phyloP scores from a whole-genome alignment of 1,284 basidiomycete species.

The Fomitopsis betulina region DNA sequence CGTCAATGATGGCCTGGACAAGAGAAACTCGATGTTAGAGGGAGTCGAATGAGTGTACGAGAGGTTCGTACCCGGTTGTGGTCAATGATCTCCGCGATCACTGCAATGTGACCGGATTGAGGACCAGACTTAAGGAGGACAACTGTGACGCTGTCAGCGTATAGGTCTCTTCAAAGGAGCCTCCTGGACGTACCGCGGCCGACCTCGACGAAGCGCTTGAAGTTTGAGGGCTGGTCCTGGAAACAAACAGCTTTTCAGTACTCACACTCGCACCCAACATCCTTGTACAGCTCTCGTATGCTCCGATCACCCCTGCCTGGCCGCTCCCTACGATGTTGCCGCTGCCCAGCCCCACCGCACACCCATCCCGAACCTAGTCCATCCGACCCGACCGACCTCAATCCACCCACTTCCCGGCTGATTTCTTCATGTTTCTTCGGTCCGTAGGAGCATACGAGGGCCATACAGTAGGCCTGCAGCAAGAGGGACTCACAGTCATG shows the following conservation, averaged over 20 bases:
- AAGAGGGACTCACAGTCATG: constrained; percentile 25
- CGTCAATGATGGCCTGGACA: constrained; percentile 89
- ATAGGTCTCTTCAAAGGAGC: not conserved
- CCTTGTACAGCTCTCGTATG: not conserved
- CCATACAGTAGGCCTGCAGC: constrained; percentile 6
- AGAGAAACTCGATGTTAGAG: not conserved
- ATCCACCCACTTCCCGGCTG: constrained; percentile 19
- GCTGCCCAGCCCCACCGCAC: constrained; percentile 4
- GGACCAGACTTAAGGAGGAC: constrained; percentile 94
- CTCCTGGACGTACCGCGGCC: constrained; percentile 66
- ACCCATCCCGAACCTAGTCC: constrained; percentile 9
- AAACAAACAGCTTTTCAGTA: constrained; percentile 9
- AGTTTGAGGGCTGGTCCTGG: constrained; percentile 68
- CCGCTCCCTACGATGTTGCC: not conserved
- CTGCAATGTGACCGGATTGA: constrained; percentile 85
- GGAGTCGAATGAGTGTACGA: not conserved
- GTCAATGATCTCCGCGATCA: constrained; percentile 97
- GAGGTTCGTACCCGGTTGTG: constrained; percentile 88
- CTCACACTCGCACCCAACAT: not conserved
- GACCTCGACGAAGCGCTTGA: constrained; percentile 98
- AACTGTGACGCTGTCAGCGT: constrained; percentile 41
- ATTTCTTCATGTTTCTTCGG: not conserved
- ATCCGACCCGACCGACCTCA: constrained; percentile 27
- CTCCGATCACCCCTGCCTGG: not conserved
- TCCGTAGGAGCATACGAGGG: not conserved